Conservation (phyloP, 768 basidiomycete species). For the Tremella yokohamensis region DNA sequence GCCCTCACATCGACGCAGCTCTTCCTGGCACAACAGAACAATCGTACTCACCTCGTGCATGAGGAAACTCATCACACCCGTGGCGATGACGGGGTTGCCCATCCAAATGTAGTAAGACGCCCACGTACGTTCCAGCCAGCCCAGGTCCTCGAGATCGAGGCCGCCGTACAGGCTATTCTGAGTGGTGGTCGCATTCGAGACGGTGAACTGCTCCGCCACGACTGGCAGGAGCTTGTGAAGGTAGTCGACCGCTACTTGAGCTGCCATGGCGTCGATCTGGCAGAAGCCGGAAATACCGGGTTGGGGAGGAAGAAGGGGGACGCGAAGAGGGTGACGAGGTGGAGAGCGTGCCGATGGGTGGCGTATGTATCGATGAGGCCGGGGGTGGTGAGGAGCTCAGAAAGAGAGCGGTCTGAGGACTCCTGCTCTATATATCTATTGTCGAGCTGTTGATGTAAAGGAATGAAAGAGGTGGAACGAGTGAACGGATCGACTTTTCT, state of each 20-base stretch:
- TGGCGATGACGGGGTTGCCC: constrained; percentile 85
- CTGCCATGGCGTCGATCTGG: not conserved
- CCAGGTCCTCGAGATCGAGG: constrained; percentile 41
- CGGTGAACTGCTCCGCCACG: constrained; percentile 41
- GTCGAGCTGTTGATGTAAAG: no score
- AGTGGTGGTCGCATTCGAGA: constrained; percentile 81
- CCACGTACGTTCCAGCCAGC: constrained; percentile 68
- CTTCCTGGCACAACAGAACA: constrained; percentile 1
- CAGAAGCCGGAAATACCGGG: no score
- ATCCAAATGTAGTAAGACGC: constrained; percentile 75
- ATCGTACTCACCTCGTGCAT: constrained; percentile 75
- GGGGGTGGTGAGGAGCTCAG: no score
- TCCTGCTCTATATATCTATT: no score
- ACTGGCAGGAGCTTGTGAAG: constrained; percentile 38
- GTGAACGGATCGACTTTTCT: no score
- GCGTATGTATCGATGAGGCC: no score
- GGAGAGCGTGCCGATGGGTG: no score
- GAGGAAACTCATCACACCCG: constrained; percentile 85
- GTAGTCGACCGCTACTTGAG: constrained; percentile 1
- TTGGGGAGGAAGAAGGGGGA: no score
- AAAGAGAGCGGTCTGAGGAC: no score
- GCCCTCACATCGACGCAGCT: not conserved
- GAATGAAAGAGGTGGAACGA: no score
- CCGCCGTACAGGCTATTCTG: constrained; percentile 62
- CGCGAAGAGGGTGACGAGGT: no score